Percentiles rank a stretch among this genome's conserved stretches.
phyloP scores from a whole-genome alignment of 495 filamentous ascomycete genomes.

The Elaphomyces granulatus region DNA sequence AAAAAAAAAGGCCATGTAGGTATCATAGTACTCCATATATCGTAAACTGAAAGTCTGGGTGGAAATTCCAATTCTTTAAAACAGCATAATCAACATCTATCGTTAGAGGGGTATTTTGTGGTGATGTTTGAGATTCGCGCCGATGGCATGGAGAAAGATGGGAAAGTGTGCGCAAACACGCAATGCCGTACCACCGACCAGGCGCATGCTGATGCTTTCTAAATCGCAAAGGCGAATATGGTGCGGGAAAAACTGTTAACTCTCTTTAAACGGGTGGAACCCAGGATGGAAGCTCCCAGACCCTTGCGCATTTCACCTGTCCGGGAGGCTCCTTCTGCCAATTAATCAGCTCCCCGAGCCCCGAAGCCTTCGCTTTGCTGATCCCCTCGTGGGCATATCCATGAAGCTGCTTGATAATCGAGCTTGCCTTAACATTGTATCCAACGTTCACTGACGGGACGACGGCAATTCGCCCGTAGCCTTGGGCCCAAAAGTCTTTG shows the following conservation, averaged over 20 bases:
- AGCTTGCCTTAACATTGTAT: slow-evolving; percentile 24
- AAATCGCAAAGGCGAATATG: no score
- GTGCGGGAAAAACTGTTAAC: no score
- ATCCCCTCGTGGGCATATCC: slow-evolving; percentile 25
- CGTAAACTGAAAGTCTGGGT: not conserved
- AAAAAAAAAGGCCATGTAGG: no score
- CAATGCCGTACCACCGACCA: no score
- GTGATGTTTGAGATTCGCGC: no score
- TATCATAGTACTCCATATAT: not conserved
- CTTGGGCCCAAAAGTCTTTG: slow-evolving; percentile 34
- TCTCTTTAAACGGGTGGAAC: no score
- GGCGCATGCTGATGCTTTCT: no score
- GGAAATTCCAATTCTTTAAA: slow-evolving; percentile 1
- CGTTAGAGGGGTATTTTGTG: no score
- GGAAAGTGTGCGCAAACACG: no score
- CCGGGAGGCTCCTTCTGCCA: slow-evolving; percentile 13
- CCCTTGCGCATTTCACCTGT: slow-evolving; percentile 17
- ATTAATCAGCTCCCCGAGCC: slow-evolving; percentile 9
- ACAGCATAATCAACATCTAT: no score
- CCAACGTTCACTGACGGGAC: slow-evolving; percentile 36
- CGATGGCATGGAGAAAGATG: no score
- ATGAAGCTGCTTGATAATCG: slow-evolving; percentile 24
- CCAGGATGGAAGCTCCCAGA: slow-evolving; percentile 11
- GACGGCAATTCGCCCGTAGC: slow-evolving; percentile 32
- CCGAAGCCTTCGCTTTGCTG: not conserved